Evolutionary conservation across 129 eudicot genomes (phyloP).

Genomic region (Ambrosia artemisiifolia): DNA sequence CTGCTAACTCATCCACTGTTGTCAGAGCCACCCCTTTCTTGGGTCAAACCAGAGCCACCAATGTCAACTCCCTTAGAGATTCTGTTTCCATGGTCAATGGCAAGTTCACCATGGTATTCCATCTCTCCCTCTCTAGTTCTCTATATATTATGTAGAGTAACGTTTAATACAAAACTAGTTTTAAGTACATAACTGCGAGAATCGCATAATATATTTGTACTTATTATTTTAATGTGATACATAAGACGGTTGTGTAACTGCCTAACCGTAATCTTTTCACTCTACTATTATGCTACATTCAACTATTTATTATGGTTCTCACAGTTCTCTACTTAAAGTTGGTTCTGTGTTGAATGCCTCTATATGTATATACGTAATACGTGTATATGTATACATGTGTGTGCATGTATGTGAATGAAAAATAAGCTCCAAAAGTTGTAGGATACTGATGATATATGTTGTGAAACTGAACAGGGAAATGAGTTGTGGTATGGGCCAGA

Average conservation of each 20-base stretch:
- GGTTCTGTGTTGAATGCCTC: neutral
- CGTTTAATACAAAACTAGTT: no score
- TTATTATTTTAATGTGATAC: neutral
- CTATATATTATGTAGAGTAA: no score
- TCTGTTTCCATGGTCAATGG: constrained; percentile 33
- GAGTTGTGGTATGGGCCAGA: constrained; percentile 46
- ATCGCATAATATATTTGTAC: no score
- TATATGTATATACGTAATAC: no score
- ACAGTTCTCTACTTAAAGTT: neutral
- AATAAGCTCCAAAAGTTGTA: neutral
- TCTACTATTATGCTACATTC: no score
- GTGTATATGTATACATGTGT: neutral
- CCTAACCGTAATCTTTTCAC: neutral
- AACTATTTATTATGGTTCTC: neutral
- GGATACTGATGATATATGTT: neutral
- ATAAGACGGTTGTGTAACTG: neutral
- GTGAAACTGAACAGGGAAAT: constrained; percentile 31
- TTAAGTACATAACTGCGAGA: neutral
- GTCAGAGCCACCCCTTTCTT: constrained; percentile 35
- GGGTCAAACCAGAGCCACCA: constrained; percentile 35
- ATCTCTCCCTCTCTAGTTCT: neutral
- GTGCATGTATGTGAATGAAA: neutral
- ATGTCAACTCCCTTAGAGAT: constrained; percentile 35
- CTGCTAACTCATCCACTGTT: constrained; percentile 34
- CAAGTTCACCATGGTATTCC: constrained; percentile 33